Percentiles rank a stretch among this genome's conserved stretches.
These are phyloP conservation scores for Ormosia emarginata DNA, from an alignment of 306 rosid species.

Conservation along the genomic window DNA sequence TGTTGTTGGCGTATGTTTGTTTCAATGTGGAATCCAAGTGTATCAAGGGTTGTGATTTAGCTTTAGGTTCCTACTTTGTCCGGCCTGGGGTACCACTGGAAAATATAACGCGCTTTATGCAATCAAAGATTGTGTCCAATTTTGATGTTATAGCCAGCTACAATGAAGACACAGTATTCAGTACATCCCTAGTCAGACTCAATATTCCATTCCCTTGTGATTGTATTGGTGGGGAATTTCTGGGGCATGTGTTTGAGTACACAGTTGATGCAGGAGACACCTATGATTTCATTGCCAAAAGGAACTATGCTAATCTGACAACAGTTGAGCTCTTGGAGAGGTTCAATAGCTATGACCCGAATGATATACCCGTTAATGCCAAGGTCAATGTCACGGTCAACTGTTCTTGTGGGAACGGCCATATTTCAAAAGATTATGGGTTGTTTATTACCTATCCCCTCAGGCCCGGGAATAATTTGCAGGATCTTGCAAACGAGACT, in stretches of 20 bases:
- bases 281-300: conserved; percentile 37
- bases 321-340: conserved; percentile 37
- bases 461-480: conserved; percentile 26
- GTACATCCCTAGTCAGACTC: background rate
- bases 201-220: conserved; percentile 56
- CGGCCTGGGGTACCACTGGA: background rate
- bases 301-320: conserved; percentile 44
- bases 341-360: conserved; percentile 36
- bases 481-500: background rate
- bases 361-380: conserved; percentile 8
- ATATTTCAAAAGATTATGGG: conserved; percentile 54
- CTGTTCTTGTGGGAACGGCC: conserved; percentile 64
- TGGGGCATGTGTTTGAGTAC: conserved; percentile 60
- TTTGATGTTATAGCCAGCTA: conserved; percentile 9
- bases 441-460: conserved; percentile 73
- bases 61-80: conserved; percentile 58
- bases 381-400: conserved; percentile 49
- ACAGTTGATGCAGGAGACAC: conserved; percentile 21
- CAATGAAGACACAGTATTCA: conserved; percentile 26
- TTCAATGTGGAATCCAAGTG: conserved; percentile 49
- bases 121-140: conserved; percentile 3
- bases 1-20: too few relatives aligned
- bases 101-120: conserved; percentile 5
- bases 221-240: conserved; percentile 46
- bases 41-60: conserved; percentile 45